phyloP scores from a whole-genome alignment of 2,329 filamentous ascomycete genomes.

The Incumbomyces lentus region DNA sequence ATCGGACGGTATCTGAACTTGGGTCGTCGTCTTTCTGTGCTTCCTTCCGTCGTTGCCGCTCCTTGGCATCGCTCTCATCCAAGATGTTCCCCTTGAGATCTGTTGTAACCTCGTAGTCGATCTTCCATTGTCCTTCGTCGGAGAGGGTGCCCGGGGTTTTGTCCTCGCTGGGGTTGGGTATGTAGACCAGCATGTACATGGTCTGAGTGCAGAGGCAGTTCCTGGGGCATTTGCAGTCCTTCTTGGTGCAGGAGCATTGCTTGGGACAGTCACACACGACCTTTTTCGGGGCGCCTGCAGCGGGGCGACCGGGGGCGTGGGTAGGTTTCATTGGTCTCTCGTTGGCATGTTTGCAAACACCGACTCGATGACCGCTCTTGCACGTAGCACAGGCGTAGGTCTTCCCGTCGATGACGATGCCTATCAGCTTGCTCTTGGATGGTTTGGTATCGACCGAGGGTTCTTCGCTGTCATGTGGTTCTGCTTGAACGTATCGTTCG shows the following conservation, averaged over 20 bases:
- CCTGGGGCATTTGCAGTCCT: slow-evolving; percentile 18
- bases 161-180: slow-evolving; percentile 11
- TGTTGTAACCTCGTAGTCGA: slow-evolving; percentile 15
- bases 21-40: slow-evolving; percentile 3
- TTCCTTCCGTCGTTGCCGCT: slow-evolving; percentile 14
- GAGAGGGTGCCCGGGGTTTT: neutral
- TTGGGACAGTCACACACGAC: slow-evolving; percentile 18
- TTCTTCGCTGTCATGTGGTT: neutral
- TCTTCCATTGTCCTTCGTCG: slow-evolving; percentile 15
- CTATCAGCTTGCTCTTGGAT: slow-evolving; percentile 7
- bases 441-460: neutral
- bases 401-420: slow-evolving; percentile 18
- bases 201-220: slow-evolving; percentile 17
- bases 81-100: slow-evolving; percentile 19
- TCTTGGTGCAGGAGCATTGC: slow-evolving; percentile 18
- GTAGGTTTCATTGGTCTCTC: slow-evolving; percentile 17
- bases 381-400: slow-evolving; percentile 20
- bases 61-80: slow-evolving; percentile 14
- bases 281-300: slow-evolving; percentile 15
- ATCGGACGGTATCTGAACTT: neutral
- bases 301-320: slow-evolving; percentile 18
- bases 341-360: slow-evolving; percentile 19
- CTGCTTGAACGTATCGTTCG: neutral
- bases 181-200: slow-evolving; percentile 17
- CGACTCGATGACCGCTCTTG: slow-evolving; percentile 19